Evolutionary conservation across 345 rosid genomes (phyloP).

Genomic region (Populus alba): DNA sequence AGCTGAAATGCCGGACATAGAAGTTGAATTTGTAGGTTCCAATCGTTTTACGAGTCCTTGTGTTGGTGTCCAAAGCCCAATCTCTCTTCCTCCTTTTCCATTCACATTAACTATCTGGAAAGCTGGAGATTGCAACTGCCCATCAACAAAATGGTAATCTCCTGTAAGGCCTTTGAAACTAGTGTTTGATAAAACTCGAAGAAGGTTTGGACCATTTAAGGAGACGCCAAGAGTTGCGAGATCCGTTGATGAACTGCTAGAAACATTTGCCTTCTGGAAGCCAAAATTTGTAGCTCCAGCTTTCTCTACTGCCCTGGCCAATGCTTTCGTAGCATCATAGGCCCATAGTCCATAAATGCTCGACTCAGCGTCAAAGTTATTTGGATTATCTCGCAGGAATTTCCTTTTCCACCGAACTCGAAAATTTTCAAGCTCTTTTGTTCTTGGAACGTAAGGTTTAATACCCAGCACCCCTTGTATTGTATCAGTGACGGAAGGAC

Average conservation of each 20-base stretch:
- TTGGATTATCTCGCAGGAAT: slow-evolving; percentile 20
- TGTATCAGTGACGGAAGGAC: slow-evolving; percentile 6
- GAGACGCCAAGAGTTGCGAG: slow-evolving; percentile 18
- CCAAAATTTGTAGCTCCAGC: not conserved
- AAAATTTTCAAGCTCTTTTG: slow-evolving; percentile 20
- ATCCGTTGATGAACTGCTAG: slow-evolving; percentile 2
- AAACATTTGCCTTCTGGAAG: slow-evolving; percentile 6
- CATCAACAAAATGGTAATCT: slow-evolving; percentile 26
- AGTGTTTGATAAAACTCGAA: slow-evolving; percentile 5
- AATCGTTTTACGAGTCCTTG: slow-evolving; percentile 5
- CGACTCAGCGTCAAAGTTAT: not conserved
- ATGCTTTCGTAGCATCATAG: slow-evolving; percentile 40
- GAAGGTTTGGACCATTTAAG: slow-evolving; percentile 26
- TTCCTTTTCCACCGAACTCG: slow-evolving; percentile 28
- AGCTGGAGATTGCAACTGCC: slow-evolving; percentile 29
- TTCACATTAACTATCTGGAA: slow-evolving; percentile 40
- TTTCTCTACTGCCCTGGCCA: slow-evolving; percentile 42
- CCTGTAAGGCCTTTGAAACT: slow-evolving; percentile 39
- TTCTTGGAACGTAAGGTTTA: slow-evolving; percentile 18
- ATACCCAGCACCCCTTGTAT: slow-evolving; percentile 48
- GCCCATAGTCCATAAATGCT: slow-evolving; percentile 35
- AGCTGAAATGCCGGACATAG: slow-evolving; percentile 1
- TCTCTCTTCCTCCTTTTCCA: slow-evolving; percentile 11
- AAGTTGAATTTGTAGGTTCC: not conserved
- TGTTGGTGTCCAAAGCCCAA: slow-evolving; percentile 39